Evolutionary conservation across 140 eudicot genomes (phyloP).

Genomic region (Anethum foeniculum): DNA sequence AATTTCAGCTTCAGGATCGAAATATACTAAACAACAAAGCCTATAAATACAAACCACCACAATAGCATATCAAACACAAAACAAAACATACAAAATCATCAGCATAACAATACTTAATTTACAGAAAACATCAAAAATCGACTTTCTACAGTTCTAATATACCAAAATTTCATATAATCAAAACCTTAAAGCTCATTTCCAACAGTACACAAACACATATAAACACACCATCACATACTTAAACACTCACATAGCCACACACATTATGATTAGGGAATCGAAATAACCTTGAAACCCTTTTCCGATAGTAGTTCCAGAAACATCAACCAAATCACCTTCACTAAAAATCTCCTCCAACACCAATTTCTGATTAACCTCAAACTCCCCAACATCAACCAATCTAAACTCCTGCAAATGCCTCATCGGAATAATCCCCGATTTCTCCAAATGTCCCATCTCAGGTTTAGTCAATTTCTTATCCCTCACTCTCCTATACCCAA

Average conservation of each 20-base stretch:
- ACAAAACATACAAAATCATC: neutral
- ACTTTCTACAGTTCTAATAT: neutral
- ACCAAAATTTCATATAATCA: neutral
- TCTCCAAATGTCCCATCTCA: slow-evolving; percentile 79
- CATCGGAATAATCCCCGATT: slow-evolving; percentile 73
- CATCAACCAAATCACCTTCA: slow-evolving; percentile 94
- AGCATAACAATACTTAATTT: neutral
- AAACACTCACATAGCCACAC: neutral
- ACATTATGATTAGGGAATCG: neutral
- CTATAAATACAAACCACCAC: neutral
- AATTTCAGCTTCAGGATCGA: neutral
- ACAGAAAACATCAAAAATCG: neutral
- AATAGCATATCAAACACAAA: neutral
- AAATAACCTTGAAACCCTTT: slow-evolving; percentile 90
- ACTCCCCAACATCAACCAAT: slow-evolving; percentile 57
- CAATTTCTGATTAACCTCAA: slow-evolving; percentile 56
- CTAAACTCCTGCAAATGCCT: slow-evolving; percentile 88
- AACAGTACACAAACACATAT: neutral
- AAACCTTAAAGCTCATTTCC: neutral
- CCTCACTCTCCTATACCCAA: slow-evolving; percentile 86
- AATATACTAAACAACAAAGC: neutral
- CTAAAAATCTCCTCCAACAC: slow-evolving; percentile 65
- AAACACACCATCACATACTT: neutral
- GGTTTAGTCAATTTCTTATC: slow-evolving; percentile 83
- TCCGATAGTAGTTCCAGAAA: slow-evolving; percentile 90